Conservation (phyloP, 176 grass and related monocot genomes). For the Juncus effusus region DNA sequence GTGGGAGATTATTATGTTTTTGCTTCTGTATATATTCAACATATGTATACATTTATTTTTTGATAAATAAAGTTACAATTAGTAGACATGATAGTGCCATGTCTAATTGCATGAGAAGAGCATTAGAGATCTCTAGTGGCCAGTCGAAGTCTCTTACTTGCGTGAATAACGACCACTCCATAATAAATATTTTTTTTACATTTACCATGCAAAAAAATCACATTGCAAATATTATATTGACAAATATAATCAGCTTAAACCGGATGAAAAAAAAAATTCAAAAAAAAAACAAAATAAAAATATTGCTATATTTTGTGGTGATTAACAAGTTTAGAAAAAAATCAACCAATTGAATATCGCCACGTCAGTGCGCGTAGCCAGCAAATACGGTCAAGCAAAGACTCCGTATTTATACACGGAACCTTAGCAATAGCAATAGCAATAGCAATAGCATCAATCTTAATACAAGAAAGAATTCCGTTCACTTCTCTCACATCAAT, state of each 20-base stretch:
- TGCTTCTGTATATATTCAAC: background rate
- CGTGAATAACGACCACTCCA: no score
- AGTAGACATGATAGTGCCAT: conserved; percentile 26
- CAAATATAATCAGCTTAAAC: no score
- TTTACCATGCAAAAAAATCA: no score
- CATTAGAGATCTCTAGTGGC: background rate
- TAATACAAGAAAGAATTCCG: background rate
- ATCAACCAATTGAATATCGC: no score
- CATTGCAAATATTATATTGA: no score
- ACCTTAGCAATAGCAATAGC: no score
- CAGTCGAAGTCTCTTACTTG: background rate
- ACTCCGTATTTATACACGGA: background rate
- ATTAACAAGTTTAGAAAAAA: no score
- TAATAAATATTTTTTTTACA: no score
- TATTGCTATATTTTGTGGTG: no score
- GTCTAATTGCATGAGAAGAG: conserved; percentile 12
- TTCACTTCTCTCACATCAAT: conserved; percentile 2
- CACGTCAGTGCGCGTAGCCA: no score
- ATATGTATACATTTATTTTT: background rate
- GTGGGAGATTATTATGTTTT: background rate
- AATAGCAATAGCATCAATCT: background rate
- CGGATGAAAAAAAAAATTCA: no score
- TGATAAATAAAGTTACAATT: background rate
- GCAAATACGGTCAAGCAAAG: background rate
- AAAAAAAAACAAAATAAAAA: no score